Evolutionary conservation across 805 yeast species (phyloP).

Genomic region (Phaffomyces thermotolerans): DNA sequence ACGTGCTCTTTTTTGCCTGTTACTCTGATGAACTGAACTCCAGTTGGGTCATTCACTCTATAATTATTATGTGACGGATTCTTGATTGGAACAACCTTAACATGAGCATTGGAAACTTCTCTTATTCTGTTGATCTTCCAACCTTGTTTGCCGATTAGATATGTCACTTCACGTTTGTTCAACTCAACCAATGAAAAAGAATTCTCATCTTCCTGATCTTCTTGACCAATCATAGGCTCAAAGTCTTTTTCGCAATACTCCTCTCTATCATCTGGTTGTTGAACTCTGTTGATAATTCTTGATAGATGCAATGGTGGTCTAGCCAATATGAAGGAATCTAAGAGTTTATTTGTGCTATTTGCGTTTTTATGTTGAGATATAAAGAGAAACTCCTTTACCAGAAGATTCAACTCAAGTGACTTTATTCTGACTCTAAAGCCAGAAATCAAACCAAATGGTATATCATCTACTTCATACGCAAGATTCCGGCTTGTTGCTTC

Average conservation of each 20-base stretch:
- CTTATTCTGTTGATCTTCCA: constrained; percentile 30
- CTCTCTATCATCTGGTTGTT: no score
- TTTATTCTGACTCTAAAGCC: background rate
- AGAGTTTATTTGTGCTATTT: no score
- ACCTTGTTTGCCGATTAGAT: constrained; percentile 39
- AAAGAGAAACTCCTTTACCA: background rate
- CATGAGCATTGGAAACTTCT: constrained; percentile 27
- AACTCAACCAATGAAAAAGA: constrained; percentile 12
- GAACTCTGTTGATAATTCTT: no score
- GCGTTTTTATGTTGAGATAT: no score
- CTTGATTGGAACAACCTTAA: constrained; percentile 32
- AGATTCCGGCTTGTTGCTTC: background rate
- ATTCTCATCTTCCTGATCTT: background rate
- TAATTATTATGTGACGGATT: constrained; percentile 7
- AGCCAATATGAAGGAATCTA: no score
- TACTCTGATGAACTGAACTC: constrained; percentile 25
- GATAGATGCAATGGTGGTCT: no score
- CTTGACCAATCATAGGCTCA: no score
- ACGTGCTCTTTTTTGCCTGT: constrained; percentile 25
- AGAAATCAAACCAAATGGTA: background rate
- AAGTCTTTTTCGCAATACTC: no score
- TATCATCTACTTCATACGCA: background rate
- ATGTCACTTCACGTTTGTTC: constrained; percentile 30
- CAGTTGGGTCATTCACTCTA: constrained; percentile 6
- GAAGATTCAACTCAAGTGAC: background rate